phyloP scores from a whole-genome alignment of 768 basidiomycete species.

The Psilocybe sp. region DNA sequence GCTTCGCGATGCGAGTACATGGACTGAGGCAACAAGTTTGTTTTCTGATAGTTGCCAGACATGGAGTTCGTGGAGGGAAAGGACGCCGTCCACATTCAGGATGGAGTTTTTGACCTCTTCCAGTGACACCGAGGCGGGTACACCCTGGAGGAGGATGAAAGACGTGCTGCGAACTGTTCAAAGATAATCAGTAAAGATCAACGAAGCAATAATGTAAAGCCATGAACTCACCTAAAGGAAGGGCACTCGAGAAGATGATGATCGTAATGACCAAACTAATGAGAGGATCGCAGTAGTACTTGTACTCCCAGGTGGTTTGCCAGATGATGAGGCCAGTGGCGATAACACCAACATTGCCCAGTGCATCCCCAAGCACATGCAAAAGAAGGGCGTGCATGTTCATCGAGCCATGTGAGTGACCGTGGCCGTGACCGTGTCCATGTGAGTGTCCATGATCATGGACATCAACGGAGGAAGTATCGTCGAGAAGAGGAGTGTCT shows the following conservation, averaged over 20 bases:
- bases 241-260: constrained; percentile 94
- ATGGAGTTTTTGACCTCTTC: constrained; percentile 88
- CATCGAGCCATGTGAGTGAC: constrained; percentile 64
- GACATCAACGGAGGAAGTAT: constrained; percentile 11
- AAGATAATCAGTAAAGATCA: background rate
- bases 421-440: constrained; percentile 17
- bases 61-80: constrained; percentile 90
- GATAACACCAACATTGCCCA: constrained; percentile 98
- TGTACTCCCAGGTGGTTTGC: constrained; percentile 81
- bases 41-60: constrained; percentile 97
- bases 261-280: constrained; percentile 93
- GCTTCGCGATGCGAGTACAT: constrained; percentile 79
- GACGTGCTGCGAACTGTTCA: constrained; percentile 75
- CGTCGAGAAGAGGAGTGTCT: constrained; percentile 41
- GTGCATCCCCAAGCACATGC: constrained; percentile 94
- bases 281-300: constrained; percentile 89
- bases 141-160: constrained; percentile 93
- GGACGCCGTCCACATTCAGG: constrained; percentile 76
- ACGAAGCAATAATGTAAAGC: background rate
- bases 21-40: constrained; percentile 94
- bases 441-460: constrained; percentile 19
- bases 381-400: constrained; percentile 96
- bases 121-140: constrained; percentile 84
- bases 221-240: constrained; percentile 71
- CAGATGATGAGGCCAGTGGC: constrained; percentile 93